Percentiles rank a stretch among this genome's conserved stretches.
phyloP scores from a whole-genome alignment of 495 filamentous ascomycete species.

The Aspergillus bridgeri region DNA sequence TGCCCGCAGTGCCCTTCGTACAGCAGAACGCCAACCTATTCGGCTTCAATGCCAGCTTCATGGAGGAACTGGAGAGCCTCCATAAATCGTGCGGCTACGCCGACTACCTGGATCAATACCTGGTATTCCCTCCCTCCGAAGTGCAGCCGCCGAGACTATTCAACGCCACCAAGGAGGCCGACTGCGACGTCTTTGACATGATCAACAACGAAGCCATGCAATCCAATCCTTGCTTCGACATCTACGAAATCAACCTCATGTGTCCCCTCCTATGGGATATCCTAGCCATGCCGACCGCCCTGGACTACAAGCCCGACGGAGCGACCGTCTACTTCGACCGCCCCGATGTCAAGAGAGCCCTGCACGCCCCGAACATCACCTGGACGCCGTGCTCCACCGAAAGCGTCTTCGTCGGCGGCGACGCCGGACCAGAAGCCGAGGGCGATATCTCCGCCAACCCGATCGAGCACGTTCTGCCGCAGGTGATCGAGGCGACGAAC shows the following conservation, averaged over 20 bases:
- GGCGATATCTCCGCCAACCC: constrained; percentile 42
- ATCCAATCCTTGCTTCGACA: constrained; percentile 60
- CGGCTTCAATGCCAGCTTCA: constrained; percentile 53
- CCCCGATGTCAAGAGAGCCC: constrained; percentile 53
- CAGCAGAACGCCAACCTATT: constrained; percentile 52
- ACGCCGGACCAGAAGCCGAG: constrained; percentile 31
- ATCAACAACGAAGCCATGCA: constrained; percentile 43
- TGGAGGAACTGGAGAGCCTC: constrained; percentile 42
- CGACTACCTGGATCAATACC: constrained; percentile 52
- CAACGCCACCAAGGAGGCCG: constrained; percentile 25
- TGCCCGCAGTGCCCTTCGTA: constrained; percentile 46
- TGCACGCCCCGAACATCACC: constrained; percentile 50
- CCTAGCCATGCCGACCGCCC: constrained; percentile 42
- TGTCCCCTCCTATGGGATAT: constrained; percentile 47
- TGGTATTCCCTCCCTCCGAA: constrained; percentile 51
- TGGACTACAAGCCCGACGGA: constrained; percentile 38
- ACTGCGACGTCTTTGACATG: constrained; percentile 52
- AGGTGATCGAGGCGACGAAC: constrained; percentile 60
- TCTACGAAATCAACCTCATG: constrained; percentile 52
- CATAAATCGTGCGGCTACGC: constrained; percentile 56
- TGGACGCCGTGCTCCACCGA: constrained; percentile 43
- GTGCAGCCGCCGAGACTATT: constrained; percentile 36
- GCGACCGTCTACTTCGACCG: constrained; percentile 56
- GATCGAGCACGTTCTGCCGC: constrained; percentile 50
- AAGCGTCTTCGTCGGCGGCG: constrained; percentile 44